A percentile compares a stretch with the other conserved stretches of the same genome.
These are phyloP conservation scores for Ogataea saltuana DNA, from an alignment of 805 yeast species.

Conservation along the genomic window DNA sequence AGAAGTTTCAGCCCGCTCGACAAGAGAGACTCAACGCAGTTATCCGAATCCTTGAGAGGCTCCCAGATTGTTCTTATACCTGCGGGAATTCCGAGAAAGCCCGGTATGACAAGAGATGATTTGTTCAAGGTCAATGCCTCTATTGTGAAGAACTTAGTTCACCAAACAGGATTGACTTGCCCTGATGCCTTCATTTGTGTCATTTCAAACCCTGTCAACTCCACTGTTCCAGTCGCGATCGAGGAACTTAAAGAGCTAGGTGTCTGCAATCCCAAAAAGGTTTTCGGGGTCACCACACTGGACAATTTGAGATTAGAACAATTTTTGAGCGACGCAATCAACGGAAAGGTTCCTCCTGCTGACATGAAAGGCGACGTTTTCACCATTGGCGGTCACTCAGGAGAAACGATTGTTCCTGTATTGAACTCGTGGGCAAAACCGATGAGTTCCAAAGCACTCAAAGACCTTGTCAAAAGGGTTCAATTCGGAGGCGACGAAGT, in stretches of 20 bases:
- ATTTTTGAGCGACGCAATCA: conserved; percentile 58
- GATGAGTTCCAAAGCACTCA: conserved; percentile 40
- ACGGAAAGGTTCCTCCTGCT: conserved; percentile 40
- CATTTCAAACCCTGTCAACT: conserved; percentile 60
- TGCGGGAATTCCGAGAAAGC: conserved; percentile 64
- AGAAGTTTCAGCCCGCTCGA: conserved; percentile 41
- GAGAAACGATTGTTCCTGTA: conserved; percentile 85
- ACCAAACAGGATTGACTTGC: conserved; percentile 46
- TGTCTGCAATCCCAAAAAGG: conserved; percentile 49
- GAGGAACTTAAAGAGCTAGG: conserved; percentile 52
- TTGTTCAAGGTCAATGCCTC: conserved; percentile 57
- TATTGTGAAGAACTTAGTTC: conserved; percentile 49
- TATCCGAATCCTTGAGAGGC: conserved; percentile 45
- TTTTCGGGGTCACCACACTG: conserved; percentile 60
- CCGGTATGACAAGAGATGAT: conserved; percentile 66
- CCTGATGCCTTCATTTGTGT: conserved; percentile 56
- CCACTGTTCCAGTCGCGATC: conserved; percentile 60
- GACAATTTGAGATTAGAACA: conserved; percentile 71
- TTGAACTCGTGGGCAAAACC: conserved; percentile 45
- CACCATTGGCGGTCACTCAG: conserved; percentile 85
- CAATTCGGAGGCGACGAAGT: conserved; percentile 92
- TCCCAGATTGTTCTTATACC: conserved; percentile 54
- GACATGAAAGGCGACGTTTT: conserved; percentile 60
- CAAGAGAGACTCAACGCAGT: conserved; percentile 21
- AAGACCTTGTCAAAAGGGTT: conserved; percentile 73